Percentiles rank a stretch among this genome's conserved stretches.
Evolutionary conservation across 1,284 basidiomycete genomes (phyloP).

Genomic region (Phellopilus nigrolimitatus): DNA sequence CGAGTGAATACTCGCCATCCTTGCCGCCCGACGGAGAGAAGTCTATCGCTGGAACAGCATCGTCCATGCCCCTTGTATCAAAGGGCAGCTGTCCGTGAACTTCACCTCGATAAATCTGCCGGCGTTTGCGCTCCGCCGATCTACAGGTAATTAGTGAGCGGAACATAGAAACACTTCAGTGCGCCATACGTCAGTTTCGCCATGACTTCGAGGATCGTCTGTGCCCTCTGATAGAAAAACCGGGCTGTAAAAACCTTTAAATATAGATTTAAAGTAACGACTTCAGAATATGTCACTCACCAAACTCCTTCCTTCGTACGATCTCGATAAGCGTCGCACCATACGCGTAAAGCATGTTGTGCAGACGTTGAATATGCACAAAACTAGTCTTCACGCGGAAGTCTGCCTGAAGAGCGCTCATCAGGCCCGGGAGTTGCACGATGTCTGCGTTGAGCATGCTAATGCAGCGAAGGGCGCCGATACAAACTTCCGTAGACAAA

Average conservation of each 20-base stretch:
- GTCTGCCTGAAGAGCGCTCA: conserved; percentile 62
- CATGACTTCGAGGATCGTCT: conserved; percentile 77
- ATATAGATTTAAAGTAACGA: neutral
- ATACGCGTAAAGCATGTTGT: conserved; percentile 90
- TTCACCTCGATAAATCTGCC: conserved; percentile 75
- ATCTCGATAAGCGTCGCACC: conserved; percentile 90
- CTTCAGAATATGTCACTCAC: conserved; percentile 36
- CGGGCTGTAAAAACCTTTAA: conserved; percentile 39
- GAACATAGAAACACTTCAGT: too few relatives aligned
- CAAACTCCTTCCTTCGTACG: conserved; percentile 84
- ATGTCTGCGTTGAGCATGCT: conserved; percentile 73
- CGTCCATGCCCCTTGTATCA: conserved; percentile 69
- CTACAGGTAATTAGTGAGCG: too few relatives aligned
- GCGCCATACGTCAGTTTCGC: conserved; percentile 81
- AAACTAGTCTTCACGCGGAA: conserved; percentile 80
- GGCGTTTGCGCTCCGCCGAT: conserved; percentile 69
- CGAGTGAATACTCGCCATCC: conserved; percentile 57
- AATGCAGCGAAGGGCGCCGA: conserved; percentile 64
- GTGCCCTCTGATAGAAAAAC: conserved; percentile 75
- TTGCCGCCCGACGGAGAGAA: conserved; percentile 60
- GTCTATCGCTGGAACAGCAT: conserved; percentile 71
- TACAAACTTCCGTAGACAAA: conserved; percentile 65
- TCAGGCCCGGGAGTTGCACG: conserved; percentile 57
- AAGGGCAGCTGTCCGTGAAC: conserved; percentile 79
- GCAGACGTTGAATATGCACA: conserved; percentile 83